phyloP scores from a whole-genome alignment of 257 asterid genomes.

The Plantago elongata region DNA sequence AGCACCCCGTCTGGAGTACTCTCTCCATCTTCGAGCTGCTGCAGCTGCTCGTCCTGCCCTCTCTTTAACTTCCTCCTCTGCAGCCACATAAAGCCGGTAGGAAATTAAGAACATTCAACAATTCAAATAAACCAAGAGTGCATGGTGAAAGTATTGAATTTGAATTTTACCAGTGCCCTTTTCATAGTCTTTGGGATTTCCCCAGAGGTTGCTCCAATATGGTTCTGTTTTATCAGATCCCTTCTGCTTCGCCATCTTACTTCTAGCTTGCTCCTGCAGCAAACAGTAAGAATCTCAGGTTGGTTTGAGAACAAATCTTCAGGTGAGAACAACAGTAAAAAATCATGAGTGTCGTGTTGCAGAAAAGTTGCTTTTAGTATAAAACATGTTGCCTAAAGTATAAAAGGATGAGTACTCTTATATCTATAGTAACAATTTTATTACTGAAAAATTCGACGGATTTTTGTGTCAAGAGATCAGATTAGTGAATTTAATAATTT shows the following conservation, averaged over 20 bases:
- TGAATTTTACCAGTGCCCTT: constrained; percentile 34
- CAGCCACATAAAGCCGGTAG: constrained; percentile 12
- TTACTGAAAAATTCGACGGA: not conserved
- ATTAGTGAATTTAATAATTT: not conserved
- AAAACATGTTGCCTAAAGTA: no score
- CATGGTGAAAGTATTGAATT: not conserved
- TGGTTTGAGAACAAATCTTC: no score
- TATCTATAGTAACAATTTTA: not conserved
- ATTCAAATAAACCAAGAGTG: constrained; percentile 2
- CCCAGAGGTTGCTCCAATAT: constrained; percentile 82
- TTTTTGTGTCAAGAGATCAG: not conserved
- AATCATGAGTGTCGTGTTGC: no score
- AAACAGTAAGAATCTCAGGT: constrained; percentile 6
- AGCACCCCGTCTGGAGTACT: constrained; percentile 76
- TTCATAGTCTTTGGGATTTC: constrained; percentile 40
- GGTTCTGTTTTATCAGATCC: constrained; percentile 52
- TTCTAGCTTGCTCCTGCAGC: constrained; percentile 66
- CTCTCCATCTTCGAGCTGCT: constrained; percentile 97
- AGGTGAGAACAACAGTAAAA: not conserved
- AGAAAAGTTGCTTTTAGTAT: no score
- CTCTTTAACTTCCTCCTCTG: constrained; percentile 78
- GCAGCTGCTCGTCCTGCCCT: constrained; percentile 83
- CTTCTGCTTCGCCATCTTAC: constrained; percentile 70
- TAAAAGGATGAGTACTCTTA: no score
- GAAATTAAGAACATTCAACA: not conserved